phyloP scores from a whole-genome alignment of 176 grass and related monocot genomes.

The Eragrostis nindensis region DNA sequence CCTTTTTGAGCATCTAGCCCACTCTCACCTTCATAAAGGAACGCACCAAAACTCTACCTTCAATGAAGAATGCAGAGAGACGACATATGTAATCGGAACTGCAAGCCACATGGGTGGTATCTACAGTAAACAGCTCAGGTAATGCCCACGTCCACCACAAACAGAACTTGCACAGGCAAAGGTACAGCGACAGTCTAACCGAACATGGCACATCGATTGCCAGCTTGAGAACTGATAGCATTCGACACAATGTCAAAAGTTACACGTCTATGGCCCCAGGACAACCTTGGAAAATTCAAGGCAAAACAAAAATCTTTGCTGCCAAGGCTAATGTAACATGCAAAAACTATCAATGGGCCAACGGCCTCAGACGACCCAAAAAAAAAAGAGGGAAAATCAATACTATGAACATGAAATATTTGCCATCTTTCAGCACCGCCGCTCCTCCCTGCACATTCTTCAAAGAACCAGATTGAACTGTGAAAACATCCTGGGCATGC shows the following conservation, averaged over 20 bases:
- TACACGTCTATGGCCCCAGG: slow-evolving; percentile 28
- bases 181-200: background rate
- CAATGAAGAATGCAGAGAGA: too few relatives aligned
- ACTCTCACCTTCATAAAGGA: too few relatives aligned
- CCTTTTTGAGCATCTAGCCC: too few relatives aligned
- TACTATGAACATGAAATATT: slow-evolving; percentile 57
- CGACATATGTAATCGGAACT: too few relatives aligned
- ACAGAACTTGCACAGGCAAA: background rate
- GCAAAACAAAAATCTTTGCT: background rate
- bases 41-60: too few relatives aligned
- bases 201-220: background rate
- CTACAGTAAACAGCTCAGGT: too few relatives aligned
- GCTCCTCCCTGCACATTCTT: slow-evolving; percentile 22
- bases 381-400: slow-evolving; percentile 8
- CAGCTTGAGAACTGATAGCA: background rate
- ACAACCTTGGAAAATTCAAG: slow-evolving; percentile 17
- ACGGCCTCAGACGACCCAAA: slow-evolving; percentile 16
- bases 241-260: slow-evolving; percentile 26
- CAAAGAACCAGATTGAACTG: background rate
- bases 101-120: too few relatives aligned
- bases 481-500: slow-evolving; percentile 5
- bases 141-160: too few relatives aligned
- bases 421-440: slow-evolving; percentile 7
- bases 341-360: slow-evolving; percentile 32
- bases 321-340: slow-evolving; percentile 6